Evolutionary conservation across 2,329 filamentous ascomycete genomes (phyloP).

Genomic region (Scedosporium dehoogii): DNA sequence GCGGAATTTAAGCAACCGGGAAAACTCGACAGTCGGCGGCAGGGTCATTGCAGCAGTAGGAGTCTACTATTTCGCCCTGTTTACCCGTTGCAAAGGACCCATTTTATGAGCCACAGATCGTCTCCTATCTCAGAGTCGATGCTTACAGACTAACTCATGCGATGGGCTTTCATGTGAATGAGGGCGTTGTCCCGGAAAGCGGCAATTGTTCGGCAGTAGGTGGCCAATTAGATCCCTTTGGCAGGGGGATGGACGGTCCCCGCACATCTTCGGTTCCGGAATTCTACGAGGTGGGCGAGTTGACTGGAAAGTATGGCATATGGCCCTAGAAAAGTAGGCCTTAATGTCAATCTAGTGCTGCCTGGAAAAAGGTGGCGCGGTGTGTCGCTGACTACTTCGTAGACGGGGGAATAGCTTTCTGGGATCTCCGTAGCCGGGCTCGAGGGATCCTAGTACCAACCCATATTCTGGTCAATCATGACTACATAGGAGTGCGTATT

Average conservation of each 20-base stretch:
- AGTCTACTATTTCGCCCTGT: background rate
- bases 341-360: background rate
- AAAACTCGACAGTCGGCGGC: background rate
- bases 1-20: background rate
- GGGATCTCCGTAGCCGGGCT: background rate
- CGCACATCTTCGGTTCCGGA: constrained; percentile 49
- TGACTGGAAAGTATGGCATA: constrained; percentile 61
- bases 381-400: background rate
- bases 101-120: background rate
- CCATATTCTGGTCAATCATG: background rate
- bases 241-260: constrained; percentile 48
- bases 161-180: constrained; percentile 65
- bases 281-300: constrained; percentile 67
- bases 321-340: background rate
- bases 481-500: background rate
- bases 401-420: background rate
- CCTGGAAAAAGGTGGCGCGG: too few species aligned
- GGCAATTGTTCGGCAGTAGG: constrained; percentile 63
- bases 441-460: background rate
- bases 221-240: constrained; percentile 63
- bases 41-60: background rate
- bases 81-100: background rate
- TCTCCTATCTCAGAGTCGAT: background rate
- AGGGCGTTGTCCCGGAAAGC: constrained; percentile 46
- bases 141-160: background rate